Evolutionary conservation across 208 protist species (phyloP).

Genomic region (Crithidia expoeki): DNA sequence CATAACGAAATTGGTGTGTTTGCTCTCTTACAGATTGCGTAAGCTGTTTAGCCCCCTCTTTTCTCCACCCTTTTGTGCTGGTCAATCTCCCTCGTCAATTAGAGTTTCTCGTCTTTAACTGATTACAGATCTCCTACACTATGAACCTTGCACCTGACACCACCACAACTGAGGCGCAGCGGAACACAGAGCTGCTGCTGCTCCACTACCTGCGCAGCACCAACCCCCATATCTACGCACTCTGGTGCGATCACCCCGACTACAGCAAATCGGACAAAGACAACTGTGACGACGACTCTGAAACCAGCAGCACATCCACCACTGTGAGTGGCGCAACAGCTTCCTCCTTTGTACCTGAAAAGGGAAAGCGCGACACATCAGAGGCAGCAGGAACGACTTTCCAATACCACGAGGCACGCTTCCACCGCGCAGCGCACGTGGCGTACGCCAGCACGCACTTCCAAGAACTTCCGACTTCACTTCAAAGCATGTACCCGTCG

Average conservation of each 20-base stretch:
- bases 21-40: too few species aligned
- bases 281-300: conserved; percentile 13
- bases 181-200: conserved; percentile 62
- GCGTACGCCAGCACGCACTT: conserved; percentile 41
- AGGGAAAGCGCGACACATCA: not conserved
- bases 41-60: too few species aligned
- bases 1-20: too few species aligned
- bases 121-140: too few species aligned
- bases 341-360: not conserved
- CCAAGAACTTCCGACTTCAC: conserved; percentile 19
- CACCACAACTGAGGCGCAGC: conserved; percentile 49
- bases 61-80: too few species aligned
- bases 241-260: conserved; percentile 50
- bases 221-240: conserved; percentile 43
- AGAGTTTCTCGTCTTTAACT: conserved; percentile 25
- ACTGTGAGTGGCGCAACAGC: not conserved
- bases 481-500: conserved; percentile 52
- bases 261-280: conserved; percentile 6
- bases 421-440: conserved; percentile 30
- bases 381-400: not conserved
- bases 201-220: conserved; percentile 52
- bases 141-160: conserved; percentile 42
- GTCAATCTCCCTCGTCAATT: too few species aligned
- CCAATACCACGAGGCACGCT: conserved; percentile 3
- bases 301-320: not conserved